phyloP scores from a whole-genome alignment of 2,329 filamentous ascomycete genomes.

The Sporothrix euskadiensis region DNA sequence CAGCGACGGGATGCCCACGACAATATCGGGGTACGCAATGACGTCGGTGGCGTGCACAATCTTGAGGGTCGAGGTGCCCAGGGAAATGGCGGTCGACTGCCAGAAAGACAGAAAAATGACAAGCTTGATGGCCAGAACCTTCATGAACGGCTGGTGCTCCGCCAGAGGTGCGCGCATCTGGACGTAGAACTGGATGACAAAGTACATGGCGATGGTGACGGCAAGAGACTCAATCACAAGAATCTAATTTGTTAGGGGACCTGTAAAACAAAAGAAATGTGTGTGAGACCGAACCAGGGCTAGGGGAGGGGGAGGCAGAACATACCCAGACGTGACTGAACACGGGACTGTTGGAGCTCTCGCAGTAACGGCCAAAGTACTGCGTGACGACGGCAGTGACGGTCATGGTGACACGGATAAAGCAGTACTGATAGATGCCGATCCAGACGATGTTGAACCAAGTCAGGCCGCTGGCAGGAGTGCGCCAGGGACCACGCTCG shows the following conservation, averaged over 20 bases:
- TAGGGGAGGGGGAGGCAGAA: not conserved
- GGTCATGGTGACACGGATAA: constrained; percentile 77
- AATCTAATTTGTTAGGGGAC: constrained; percentile 46
- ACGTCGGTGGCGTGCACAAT: constrained; percentile 61
- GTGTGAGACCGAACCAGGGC: not conserved
- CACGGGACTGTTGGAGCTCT: constrained; percentile 71
- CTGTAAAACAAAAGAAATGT: not conserved
- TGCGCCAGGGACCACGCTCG: constrained; percentile 67
- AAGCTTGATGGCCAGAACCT: constrained; percentile 83
- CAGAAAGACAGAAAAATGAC: constrained; percentile 92
- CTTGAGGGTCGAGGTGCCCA: constrained; percentile 59
- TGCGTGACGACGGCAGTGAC: constrained; percentile 74
- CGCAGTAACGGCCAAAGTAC: constrained; percentile 70
- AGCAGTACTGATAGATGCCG: constrained; percentile 82
- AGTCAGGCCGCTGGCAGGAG: constrained; percentile 76
- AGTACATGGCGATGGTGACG: constrained; percentile 85
- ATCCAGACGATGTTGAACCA: constrained; percentile 91
- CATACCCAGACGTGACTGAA: constrained; percentile 83
- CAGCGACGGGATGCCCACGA: constrained; percentile 75
- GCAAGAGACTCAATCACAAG: constrained; percentile 69
- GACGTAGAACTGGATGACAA: constrained; percentile 81
- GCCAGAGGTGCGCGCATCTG: constrained; percentile 70
- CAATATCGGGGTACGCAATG: constrained; percentile 72
- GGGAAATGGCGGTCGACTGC: constrained; percentile 62
- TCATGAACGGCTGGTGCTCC: constrained; percentile 71